These are phyloP conservation scores for Aspergillus aculeatus DNA, from an alignment of 2,329 filamentous ascomycete species.

Conservation along the genomic window DNA sequence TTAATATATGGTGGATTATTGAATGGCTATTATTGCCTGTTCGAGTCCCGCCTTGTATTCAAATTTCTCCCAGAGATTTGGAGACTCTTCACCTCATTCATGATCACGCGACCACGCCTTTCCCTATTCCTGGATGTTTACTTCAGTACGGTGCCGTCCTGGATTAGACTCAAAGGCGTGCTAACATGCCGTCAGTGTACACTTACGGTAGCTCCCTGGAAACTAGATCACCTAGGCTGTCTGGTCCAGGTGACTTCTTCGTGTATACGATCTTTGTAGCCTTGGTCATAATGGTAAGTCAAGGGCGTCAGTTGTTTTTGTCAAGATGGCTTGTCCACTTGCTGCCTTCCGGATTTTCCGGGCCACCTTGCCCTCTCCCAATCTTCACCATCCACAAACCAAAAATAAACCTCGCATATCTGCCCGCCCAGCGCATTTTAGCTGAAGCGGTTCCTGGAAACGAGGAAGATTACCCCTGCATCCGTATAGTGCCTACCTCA, in stretches of 20 bases:
- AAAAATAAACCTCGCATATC: constrained; percentile 62
- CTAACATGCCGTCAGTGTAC: constrained; percentile 58
- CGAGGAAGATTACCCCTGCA: constrained; percentile 77
- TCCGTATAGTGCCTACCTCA: constrained; percentile 61
- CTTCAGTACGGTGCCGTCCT: constrained; percentile 54
- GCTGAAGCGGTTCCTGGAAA: constrained; percentile 81
- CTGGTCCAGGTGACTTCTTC: constrained; percentile 72
- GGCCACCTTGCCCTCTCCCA: constrained; percentile 8
- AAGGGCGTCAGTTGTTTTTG: constrained; percentile 28
- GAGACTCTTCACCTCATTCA: constrained; percentile 58
- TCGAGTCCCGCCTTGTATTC: constrained; percentile 52
- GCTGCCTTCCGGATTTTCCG: not conserved
- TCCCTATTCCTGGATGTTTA: constrained; percentile 71
- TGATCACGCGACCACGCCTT: constrained; percentile 56
- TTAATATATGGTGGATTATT: constrained; percentile 60
- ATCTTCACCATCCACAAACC: constrained; percentile 4
- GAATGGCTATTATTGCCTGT: constrained; percentile 53
- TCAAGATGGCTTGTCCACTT: not conserved
- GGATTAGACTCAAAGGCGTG: constrained; percentile 19
- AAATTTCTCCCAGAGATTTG: constrained; percentile 60
- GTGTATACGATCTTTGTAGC: constrained; percentile 76
- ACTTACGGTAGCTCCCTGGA: constrained; percentile 75
- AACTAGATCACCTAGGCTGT: constrained; percentile 67
- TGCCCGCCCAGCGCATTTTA: constrained; percentile 72
- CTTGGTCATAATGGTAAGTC: constrained; percentile 73